These are phyloP conservation scores for Theobroma cacao DNA, from an alignment of 345 rosid genomes.

Conservation along the genomic window DNA sequence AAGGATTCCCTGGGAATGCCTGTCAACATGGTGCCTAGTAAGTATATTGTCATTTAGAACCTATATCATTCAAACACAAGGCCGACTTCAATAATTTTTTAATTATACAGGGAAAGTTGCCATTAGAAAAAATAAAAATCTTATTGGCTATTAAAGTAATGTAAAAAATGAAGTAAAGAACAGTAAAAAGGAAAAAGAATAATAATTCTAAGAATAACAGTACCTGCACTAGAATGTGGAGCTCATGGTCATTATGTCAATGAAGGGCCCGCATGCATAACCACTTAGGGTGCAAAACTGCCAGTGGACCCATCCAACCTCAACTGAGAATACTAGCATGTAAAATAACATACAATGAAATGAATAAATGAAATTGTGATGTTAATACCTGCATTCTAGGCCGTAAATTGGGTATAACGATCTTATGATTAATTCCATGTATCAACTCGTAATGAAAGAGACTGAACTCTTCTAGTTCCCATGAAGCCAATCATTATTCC, in stretches of 20 bases:
- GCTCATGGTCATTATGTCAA: constrained; percentile 45
- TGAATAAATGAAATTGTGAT: constrained; percentile 11
- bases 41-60: constrained; percentile 20
- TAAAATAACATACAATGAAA: constrained; percentile 12
- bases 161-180: constrained; percentile 8
- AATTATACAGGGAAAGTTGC: constrained; percentile 5
- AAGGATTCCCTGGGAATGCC: constrained; percentile 81
- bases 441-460: constrained; percentile 18
- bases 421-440: constrained; percentile 20
- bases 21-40: constrained; percentile 89
- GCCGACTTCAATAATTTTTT: not conserved
- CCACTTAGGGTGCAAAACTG: constrained; percentile 65
- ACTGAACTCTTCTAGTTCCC: constrained; percentile 26
- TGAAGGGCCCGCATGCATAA: constrained; percentile 48
- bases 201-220: constrained; percentile 32
- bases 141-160: constrained; percentile 14
- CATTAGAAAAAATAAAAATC: not conserved
- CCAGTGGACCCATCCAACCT: constrained; percentile 41
- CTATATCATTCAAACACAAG: not conserved
- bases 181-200: constrained; percentile 15
- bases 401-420: constrained; percentile 16
- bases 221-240: constrained; percentile 66
- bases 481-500: constrained; percentile 45
- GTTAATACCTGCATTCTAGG: constrained; percentile 15
- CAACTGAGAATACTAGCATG: constrained; percentile 26